Conservation (phyloP, 2,329 filamentous ascomycete genomes). For the Endothia cerciana region DNA sequence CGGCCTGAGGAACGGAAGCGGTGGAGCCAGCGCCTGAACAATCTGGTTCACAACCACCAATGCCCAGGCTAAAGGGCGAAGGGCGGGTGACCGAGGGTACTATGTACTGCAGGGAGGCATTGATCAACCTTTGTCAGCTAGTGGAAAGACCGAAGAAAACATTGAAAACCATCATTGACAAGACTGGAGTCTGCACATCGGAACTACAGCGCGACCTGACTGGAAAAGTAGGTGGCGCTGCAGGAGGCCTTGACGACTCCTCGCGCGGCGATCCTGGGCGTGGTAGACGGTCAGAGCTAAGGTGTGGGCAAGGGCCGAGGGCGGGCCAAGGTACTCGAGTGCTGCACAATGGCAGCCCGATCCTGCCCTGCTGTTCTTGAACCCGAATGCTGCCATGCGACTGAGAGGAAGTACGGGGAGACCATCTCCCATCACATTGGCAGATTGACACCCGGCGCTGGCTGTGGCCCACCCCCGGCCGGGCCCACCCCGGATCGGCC, state of each 20-base stretch:
- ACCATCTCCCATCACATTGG: no score
- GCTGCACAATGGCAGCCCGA: background rate
- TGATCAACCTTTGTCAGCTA: constrained; percentile 19
- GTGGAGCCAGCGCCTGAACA: constrained; percentile 13
- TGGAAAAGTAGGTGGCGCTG: background rate
- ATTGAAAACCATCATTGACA: constrained; percentile 21
- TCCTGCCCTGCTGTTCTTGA: background rate
- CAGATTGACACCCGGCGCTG: background rate
- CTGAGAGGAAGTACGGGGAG: no score
- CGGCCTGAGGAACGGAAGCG: constrained; percentile 15
- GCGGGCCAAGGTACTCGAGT: background rate
- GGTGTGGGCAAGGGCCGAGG: background rate
- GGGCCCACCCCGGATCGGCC: constrained; percentile 8
- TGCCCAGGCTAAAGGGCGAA: background rate
- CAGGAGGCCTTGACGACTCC: background rate
- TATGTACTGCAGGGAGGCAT: constrained; percentile 9
- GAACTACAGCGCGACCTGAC: background rate
- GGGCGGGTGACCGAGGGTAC: constrained; percentile 14
- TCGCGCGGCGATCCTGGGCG: background rate
- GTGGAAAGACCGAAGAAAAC: constrained; percentile 19
- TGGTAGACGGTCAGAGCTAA: background rate
- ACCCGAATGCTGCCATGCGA: no score
- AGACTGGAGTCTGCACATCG: background rate
- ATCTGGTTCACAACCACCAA: constrained; percentile 21
- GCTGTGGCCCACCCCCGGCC: background rate